Base-by-base conservation (phyloP, 306 rosid genomes). In the Cucumis cinereus region DNA sequence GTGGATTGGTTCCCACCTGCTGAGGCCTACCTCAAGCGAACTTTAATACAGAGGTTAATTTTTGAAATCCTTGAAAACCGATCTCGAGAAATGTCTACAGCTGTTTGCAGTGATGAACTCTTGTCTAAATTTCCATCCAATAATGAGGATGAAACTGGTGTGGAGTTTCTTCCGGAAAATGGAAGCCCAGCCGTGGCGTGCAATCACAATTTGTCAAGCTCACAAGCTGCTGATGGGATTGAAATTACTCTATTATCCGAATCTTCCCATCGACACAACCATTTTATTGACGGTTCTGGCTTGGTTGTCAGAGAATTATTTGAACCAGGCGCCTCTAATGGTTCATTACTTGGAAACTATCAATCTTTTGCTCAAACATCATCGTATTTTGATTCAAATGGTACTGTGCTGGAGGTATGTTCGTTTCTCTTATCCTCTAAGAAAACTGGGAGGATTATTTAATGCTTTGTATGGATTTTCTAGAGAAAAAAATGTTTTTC, bases 1-100 rank as follows among this genome's bases (percentile, higher is more conserved):
- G 87, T 79, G 81, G 81, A 90, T 79, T 93, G 98, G 98, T 93
- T 93, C 88, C 88, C 67, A 13, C 97, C 98, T 53, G 83, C 89
- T 2, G 98, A 93, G 86, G 97, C 97, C 62, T 93, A 89, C 66
- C 91, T 90, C 81, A 93, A 93, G 92, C 90, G 98, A 66, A 85
- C 92, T 62, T 84, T 88, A 76, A 90, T 93, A 81, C 96, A 91
- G 92, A 93, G 80, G 81, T 78, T 91, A 80, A 90, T 93, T 73
- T 90, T 77, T 73, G 89, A 84, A 80, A 93, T 90, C n/a, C 83
- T 93, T 82, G 89, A 83, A 83, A 84, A 78, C 79, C 81, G 73
- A 35, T 80, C 77, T 74, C 76, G 55, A 20, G 90, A 87, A 81
- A 79, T 74, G 76, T 81, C 88, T 61, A 75, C 88, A 59, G 83